A percentile compares a stretch with the other conserved stretches of the same genome.
These are phyloP conservation scores for Neurospora africana DNA, from an alignment of 495 filamentous ascomycete species.

Conservation along the genomic window DNA sequence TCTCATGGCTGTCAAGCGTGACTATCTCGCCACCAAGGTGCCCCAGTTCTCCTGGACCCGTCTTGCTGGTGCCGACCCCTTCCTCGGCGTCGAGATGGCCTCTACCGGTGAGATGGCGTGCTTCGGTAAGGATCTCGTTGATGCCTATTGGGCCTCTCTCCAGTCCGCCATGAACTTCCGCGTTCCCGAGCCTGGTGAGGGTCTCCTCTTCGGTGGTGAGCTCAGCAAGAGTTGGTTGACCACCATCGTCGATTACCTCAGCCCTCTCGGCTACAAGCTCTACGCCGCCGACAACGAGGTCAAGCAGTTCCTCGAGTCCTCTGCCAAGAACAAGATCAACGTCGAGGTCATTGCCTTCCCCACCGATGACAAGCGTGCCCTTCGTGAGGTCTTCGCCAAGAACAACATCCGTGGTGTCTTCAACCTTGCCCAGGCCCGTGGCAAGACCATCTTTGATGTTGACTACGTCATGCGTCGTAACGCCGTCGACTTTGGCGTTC, in stretches of 20 bases:
- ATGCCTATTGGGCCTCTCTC: slow-evolving; percentile 94
- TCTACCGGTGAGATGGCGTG: slow-evolving; percentile 97
- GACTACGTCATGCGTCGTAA: slow-evolving; percentile 99
- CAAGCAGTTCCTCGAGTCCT: slow-evolving; percentile 69
- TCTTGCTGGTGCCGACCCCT: slow-evolving; percentile 95
- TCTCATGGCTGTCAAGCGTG: slow-evolving; percentile 75
- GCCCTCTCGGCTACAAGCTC: slow-evolving; percentile 86
- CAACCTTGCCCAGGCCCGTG: slow-evolving; percentile 79
- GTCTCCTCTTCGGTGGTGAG: slow-evolving; percentile 88
- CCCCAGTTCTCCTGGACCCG: slow-evolving; percentile 98
- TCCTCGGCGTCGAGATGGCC: slow-evolving; percentile 95
- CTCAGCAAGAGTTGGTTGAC: slow-evolving; percentile 51
- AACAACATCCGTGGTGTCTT: slow-evolving; percentile 93
- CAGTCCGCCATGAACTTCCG: slow-evolving; percentile 99
- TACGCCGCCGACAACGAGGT: slow-evolving; percentile 73
- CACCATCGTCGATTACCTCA: slow-evolving; percentile 69
- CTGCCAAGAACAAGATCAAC: slow-evolving; percentile 49
- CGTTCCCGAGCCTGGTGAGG: slow-evolving; percentile 82
- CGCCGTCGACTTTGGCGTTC: slow-evolving; percentile 95
- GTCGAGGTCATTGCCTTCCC: slow-evolving; percentile 97
- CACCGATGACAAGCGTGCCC: slow-evolving; percentile 85
- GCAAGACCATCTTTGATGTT: slow-evolving; percentile 75
- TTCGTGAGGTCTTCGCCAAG: slow-evolving; percentile 94
- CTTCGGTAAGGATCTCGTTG: slow-evolving; percentile 89
- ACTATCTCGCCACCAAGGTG: slow-evolving; percentile 94